Base-by-base conservation (phyloP, 2,329 filamentous ascomycete species). In the Ophiosphaerella korrae region DNA sequence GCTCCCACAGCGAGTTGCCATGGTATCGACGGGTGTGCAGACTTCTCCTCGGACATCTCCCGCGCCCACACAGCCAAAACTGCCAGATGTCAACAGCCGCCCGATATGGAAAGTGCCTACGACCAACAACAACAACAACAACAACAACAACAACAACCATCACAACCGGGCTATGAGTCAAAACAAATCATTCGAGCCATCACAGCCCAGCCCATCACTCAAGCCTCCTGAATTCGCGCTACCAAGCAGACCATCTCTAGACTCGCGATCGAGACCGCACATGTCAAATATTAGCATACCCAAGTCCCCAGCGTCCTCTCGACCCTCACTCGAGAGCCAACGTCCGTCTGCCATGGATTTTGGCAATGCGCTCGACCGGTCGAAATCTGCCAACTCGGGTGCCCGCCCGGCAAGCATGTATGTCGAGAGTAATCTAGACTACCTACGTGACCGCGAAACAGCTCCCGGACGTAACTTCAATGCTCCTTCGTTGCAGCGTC, bases 321-420 rank as follows among this genome's bases (percentile, higher is more conserved):
- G 89, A 13, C 88, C 88, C 1, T 92, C 89, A 2, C 74, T 93
- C 26, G 89, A 95, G 73, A 81, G 82, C 33, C 80, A 83, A 13
- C 82, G 88, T n/a, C 87, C 89, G 8, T 79, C 80, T 1, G 81
- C 80, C 33, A 64, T 82, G 49, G 88, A 92, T 42, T 67, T 84
- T 7, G 76, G 84, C 7, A 84, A 88, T 33, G 75, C 81, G 0
- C 71, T 86, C 7, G 77, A 75, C 33, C 77, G 84, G 26, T 83
- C 85, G 1, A 86, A 82, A 64, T 87, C 88, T 21, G 82, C 85
- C n/a, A 84, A 84, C 60, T 73, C 81, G 60, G 85, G 87, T 54
- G 81, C 85, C 46, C 83, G 93, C 39, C 93, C 93, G 67, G 80
- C 85, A 1, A 97, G 92, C 71, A 89, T 90, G 31, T 90, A 92